Conservation (phyloP, 2,329 filamentous ascomycete species). For the Fonsecaea nubica region DNA sequence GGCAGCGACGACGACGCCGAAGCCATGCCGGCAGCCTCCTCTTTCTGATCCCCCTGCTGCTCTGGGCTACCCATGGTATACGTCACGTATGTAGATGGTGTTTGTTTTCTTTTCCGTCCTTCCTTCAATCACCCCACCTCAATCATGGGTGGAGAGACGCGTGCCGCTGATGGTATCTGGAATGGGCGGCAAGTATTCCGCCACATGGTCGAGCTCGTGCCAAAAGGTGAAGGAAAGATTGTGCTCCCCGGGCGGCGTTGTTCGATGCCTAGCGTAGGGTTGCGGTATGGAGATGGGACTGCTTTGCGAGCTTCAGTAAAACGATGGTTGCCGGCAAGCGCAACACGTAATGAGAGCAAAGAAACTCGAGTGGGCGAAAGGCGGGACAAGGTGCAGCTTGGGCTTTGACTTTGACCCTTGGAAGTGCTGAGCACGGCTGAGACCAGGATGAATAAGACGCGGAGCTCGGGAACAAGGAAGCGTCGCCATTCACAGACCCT, state of each 20-base stretch:
- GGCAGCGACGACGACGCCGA: neutral
- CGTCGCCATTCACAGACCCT: constrained; percentile 14
- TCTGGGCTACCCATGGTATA: constrained; percentile 29
- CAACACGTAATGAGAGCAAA: neutral
- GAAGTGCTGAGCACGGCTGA: constrained; percentile 6
- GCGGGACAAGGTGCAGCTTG: constrained; percentile 16
- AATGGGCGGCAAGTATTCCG: constrained; percentile 27
- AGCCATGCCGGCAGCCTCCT: constrained; percentile 24
- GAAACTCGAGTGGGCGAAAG: constrained; percentile 8
- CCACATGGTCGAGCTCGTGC: constrained; percentile 33
- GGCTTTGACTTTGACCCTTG: constrained; percentile 24
- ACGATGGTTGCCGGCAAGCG: constrained; percentile 4
- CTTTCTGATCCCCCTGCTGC: constrained; percentile 24
- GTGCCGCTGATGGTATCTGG: constrained; percentile 15
- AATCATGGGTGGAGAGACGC: constrained; percentile 21
- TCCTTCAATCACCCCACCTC: constrained; percentile 26
- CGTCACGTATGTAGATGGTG: constrained; percentile 1
- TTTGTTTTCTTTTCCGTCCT: constrained; percentile 1
- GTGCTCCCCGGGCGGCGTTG: constrained; percentile 20
- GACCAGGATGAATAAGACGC: constrained; percentile 22
- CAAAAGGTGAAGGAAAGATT: constrained; percentile 9
- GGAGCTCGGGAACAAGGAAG: constrained; percentile 14
- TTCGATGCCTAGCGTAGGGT: constrained; percentile 4
- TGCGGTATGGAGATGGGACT: neutral
- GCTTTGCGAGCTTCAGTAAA: neutral